Percentiles rank a stretch among this genome's conserved stretches.
phyloP scores from a whole-genome alignment of 257 asterid species.

The Ocimum tenuiflorum region DNA sequence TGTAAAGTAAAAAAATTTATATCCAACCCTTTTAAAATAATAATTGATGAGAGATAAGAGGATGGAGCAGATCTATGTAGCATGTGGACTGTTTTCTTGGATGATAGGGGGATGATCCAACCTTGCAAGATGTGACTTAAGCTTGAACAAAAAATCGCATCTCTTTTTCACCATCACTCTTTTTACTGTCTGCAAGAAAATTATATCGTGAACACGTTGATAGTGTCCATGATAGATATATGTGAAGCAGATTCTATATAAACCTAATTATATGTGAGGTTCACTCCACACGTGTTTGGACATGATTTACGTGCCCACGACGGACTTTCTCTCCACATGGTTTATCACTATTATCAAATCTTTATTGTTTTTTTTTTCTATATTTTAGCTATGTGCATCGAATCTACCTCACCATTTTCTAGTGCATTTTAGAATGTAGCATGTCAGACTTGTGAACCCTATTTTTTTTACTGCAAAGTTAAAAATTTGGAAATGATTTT shows the following conservation, averaged over 20 bases:
- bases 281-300: too few species aligned
- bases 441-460: too few species aligned
- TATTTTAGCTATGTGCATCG: neutral
- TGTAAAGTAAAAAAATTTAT: neutral
- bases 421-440: too few species aligned
- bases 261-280: too few species aligned
- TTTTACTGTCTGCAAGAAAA: conserved; percentile 3
- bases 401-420: neutral
- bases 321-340: too few species aligned
- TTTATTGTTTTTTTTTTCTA: neutral
- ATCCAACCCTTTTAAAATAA: neutral
- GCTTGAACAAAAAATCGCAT: conserved; percentile 19
- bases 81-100: conserved; percentile 40
- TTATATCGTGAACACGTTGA: too few species aligned
- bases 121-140: conserved; percentile 26
- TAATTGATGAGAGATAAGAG: conserved; percentile 4
- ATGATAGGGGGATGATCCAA: too few species aligned
- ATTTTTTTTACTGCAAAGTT: too few species aligned
- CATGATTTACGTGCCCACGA: too few species aligned
- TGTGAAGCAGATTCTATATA: too few species aligned
- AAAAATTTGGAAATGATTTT: too few species aligned
- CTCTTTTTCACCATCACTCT: conserved; percentile 22
- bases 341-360: neutral
- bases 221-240: too few species aligned
- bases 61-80: conserved; percentile 10